phyloP scores from a whole-genome alignment of 2,329 filamentous ascomycete genomes.

The Diaporthe nobilis region DNA sequence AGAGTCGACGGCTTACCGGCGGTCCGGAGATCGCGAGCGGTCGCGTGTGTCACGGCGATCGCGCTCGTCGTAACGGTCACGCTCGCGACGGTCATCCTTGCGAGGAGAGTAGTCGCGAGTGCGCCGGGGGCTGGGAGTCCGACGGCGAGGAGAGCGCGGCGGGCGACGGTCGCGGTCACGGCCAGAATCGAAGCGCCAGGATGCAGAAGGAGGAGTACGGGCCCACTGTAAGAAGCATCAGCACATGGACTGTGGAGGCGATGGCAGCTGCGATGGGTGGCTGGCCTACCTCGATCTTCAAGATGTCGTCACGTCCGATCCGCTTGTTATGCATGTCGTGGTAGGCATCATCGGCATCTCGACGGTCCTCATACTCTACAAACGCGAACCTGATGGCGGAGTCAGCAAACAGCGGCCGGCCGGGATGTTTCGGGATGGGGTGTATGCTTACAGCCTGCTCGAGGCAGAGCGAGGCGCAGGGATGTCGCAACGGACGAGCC shows the following conservation, averaged over 20 bases:
- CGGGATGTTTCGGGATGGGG: conserved; percentile 12
- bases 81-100: conserved; percentile 88
- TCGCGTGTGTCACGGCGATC: conserved; percentile 80
- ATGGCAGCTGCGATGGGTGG: conserved; percentile 12
- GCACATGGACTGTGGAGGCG: conserved; percentile 37
- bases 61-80: conserved; percentile 84
- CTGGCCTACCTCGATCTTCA: conserved; percentile 92
- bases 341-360: conserved; percentile 98
- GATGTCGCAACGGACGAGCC: conserved; percentile 98
- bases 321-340: conserved; percentile 99
- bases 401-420: conserved; percentile 33
- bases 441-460: conserved; percentile 87
- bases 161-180: conserved; percentile 78
- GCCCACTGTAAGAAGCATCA: conserved; percentile 80
- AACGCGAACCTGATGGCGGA: conserved; percentile 82
- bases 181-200: conserved; percentile 97
- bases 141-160: conserved; percentile 73
- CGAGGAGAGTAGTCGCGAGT: conserved; percentile 85
- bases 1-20: conserved; percentile 58
- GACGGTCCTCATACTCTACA: conserved; percentile 98
- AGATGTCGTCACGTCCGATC: conserved; percentile 91
- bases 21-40: conserved; percentile 80
- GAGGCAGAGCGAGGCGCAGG: conserved; percentile 94
- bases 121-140: conserved; percentile 84
- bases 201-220: conserved; percentile 95